Evolutionary conservation across 441 rosid genomes (phyloP), one percentile per base, ranked within the genome.

Genomic region (Breynia disticha): DNA sequence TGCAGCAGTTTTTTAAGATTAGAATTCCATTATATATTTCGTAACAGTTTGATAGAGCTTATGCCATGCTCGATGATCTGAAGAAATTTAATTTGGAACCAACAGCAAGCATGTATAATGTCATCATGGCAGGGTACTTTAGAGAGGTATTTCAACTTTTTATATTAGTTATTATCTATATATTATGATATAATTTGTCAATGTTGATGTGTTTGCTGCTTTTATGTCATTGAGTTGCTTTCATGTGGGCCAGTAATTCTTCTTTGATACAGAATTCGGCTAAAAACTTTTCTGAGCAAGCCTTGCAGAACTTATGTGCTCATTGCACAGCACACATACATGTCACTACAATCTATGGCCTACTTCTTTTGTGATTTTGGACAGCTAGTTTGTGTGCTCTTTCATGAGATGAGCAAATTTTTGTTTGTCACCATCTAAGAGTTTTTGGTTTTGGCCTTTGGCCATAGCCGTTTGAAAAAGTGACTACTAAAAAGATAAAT

Each of bases 41-140:
- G 45, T 16, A 73, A 66, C 82, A 90, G 97, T 88, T 81, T 69
- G 64, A 67, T 24, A 80, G 86, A 73, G 97, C 98, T 63, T 79
- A 77, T 72, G 66, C 57, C 42, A 70, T 88, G 82, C 87, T 93
- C 45, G 61, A 64, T 61, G 81, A 74, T 73, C 28, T 83, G 74
- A 76, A 75, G 87, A 76, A 83, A 60, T 65, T 76, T 61, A 70
- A 76, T 60, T 50, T 88, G 74, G 50, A 43, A 17, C 95, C 87
- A 11, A 78, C 76, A 32, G 54, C 79, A 61, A 57, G 55, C 79
- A 82, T 91, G 83, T 91, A 78, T 74, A 91, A 88, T 54, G 62
- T 80, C 55, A 79, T 91, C 63, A 70, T 91, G 81, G 81, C 57
- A 51, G 97, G 91, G 59, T 84, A 76, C 62, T 91, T 71, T 60